Evolutionary conservation across 768 basidiomycete genomes (phyloP), one percentile per base, ranked within the genome.

Genomic region (Rhodotorula taiwanensis): DNA sequence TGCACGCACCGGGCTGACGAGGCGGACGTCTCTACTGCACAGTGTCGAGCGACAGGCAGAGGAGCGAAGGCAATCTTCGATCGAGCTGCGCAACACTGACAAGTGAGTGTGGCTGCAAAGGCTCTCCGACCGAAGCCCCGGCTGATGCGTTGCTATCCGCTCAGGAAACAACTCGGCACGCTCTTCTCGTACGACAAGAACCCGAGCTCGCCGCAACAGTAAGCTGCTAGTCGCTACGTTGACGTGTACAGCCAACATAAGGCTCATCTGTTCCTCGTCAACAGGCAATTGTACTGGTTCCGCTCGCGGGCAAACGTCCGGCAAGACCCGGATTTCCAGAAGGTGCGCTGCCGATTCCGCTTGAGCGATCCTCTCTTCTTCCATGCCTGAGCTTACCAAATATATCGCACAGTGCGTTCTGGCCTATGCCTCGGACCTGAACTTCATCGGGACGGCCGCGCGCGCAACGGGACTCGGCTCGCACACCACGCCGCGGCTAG

Each of bases 21-120:
- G n/a, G n/a, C n/a, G n/a, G n/a, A n/a, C n/a, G n/a, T n/a, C n/a
- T n/a, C n/a, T n/a, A n/a, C n/a, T n/a, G n/a, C 16, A 16, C 50
- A 68, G 67, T 20, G 57, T 60, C 50, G 57, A 62, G 30, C 63
- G 67, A 2, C 62, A 55, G 27, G 65, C 60, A 10, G 67, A 70
- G 23, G 71, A 72, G 62, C 60, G 71, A 8, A 44, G 67, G n/a
- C 62, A 66, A 41, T 69, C 66, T 20, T 58, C 55, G 13, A 72
- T 72, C 52, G 71, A 72, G 54, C 58, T 70, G 7, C 55, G 71
- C 21, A 70, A 67, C 53, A 67, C 69, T 6, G 63, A 70, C 59
- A 55, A 58, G 54, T 39, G 33, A 5, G 51, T 21, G 18, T 50
- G n/a, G n/a, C n/a, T n/a, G n/a, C n/a, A n/a, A n/a, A n/a, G n/a